phyloP scores from a whole-genome alignment of 768 basidiomycete species.

The Mycena chlorophos region DNA sequence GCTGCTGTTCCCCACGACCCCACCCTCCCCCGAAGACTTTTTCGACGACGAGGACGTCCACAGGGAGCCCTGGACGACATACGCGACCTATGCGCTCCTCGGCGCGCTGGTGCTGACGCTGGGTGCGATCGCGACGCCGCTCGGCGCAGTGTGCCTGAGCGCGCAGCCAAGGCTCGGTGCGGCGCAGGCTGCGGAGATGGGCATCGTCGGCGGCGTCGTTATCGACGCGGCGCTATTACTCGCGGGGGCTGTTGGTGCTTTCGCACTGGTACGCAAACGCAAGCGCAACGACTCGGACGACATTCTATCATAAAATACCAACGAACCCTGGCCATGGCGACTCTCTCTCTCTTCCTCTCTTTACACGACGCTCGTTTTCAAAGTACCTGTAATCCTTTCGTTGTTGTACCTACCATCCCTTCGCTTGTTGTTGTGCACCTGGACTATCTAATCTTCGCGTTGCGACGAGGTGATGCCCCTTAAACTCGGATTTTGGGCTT shows the following conservation, averaged over 20 bases:
- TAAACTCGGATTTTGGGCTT: too few species aligned
- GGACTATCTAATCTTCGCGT: too few species aligned
- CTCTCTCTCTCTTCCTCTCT: not conserved
- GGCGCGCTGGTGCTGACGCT: slow-evolving; percentile 24
- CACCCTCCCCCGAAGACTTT: slow-evolving; percentile 32
- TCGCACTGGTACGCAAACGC: too few species aligned
- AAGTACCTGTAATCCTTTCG: too few species aligned
- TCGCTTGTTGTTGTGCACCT: not conserved
- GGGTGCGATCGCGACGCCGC: slow-evolving; percentile 31
- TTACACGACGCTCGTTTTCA: not conserved
- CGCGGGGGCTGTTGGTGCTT: too few species aligned
- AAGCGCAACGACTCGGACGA: too few species aligned
- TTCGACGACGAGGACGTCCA: slow-evolving; percentile 35
- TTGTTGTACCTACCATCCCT: not conserved
- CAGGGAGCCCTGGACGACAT: slow-evolving; percentile 13
- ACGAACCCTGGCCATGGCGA: not conserved
- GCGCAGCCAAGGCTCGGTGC: slow-evolving; percentile 25
- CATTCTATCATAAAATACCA: too few species aligned
- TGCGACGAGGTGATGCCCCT: too few species aligned
- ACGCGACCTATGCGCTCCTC: slow-evolving; percentile 21
- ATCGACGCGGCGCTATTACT: slow-evolving; percentile 27
- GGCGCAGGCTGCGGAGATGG: slow-evolving; percentile 33
- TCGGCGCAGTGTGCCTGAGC: slow-evolving; percentile 35
- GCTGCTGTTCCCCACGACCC: slow-evolving; percentile 27
- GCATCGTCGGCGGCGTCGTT: slow-evolving; percentile 33